phyloP scores from a whole-genome alignment of 352 stramenopile species.

The Phytophthora pinifolia region DNA sequence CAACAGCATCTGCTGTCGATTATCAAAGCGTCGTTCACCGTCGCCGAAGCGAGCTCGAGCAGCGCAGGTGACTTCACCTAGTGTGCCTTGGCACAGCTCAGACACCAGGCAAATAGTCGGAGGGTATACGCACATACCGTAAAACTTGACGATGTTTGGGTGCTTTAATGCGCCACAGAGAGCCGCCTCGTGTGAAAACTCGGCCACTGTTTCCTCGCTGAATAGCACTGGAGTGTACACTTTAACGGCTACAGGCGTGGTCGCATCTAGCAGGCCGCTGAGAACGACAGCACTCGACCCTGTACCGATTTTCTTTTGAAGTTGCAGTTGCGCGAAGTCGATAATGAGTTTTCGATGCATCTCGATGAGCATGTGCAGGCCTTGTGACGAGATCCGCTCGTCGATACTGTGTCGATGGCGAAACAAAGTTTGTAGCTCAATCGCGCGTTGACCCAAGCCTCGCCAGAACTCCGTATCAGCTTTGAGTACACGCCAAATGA shows the following conservation, averaged over 20 bases:
- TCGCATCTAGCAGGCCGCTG: slow-evolving; percentile 33
- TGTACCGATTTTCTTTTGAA: slow-evolving; percentile 53
- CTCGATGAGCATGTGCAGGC: slow-evolving; percentile 69
- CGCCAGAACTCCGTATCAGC: slow-evolving; percentile 60
- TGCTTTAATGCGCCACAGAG: slow-evolving; percentile 54
- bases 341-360: slow-evolving; percentile 77
- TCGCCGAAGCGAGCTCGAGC: slow-evolving; percentile 9
- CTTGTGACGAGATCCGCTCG: slow-evolving; percentile 36
- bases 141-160: slow-evolving; percentile 54
- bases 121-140: slow-evolving; percentile 70
- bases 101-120: slow-evolving; percentile 71
- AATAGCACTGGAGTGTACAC: slow-evolving; percentile 58
- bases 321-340: slow-evolving; percentile 68
- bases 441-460: slow-evolving; percentile 32
- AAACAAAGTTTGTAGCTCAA: slow-evolving; percentile 29
- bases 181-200: slow-evolving; percentile 59
- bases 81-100: slow-evolving; percentile 70
- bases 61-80: slow-evolving; percentile 40
- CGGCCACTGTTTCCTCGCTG: slow-evolving; percentile 49
- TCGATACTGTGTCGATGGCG: slow-evolving; percentile 29
- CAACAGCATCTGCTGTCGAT: slow-evolving; percentile 54
- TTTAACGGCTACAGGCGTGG: slow-evolving; percentile 56
- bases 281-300: slow-evolving; percentile 54
- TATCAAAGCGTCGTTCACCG: slow-evolving; percentile 1
- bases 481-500: slow-evolving; percentile 40